These are phyloP conservation scores for Rhodocollybia butyracea DNA, from an alignment of 768 basidiomycete species.

Conservation along the genomic window DNA sequence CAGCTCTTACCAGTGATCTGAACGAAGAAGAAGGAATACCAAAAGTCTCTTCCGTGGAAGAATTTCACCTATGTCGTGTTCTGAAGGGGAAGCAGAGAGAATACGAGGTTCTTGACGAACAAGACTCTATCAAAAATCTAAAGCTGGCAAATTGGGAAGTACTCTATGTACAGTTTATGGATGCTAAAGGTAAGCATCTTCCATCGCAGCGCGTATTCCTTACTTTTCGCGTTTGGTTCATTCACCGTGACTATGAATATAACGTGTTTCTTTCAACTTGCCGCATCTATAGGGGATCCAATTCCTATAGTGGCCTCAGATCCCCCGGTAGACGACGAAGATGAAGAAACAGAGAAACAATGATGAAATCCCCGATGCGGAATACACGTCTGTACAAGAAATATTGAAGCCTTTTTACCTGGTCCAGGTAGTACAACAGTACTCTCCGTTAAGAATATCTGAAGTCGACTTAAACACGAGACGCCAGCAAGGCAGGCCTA, in stretches of 20 bases:
- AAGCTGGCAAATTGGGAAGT: slow-evolving; percentile 62
- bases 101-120: slow-evolving; percentile 51
- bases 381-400: no score
- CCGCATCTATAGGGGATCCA: slow-evolving; percentile 44
- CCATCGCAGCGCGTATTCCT: not conserved
- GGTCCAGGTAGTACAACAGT: no score
- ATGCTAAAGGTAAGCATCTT: slow-evolving; percentile 51
- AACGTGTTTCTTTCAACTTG: not conserved
- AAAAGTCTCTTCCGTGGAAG: slow-evolving; percentile 31
- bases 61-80: slow-evolving; percentile 65
- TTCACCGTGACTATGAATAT: slow-evolving; percentile 8
- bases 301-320: slow-evolving; percentile 57
- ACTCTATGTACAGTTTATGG: slow-evolving; percentile 65
- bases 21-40: slow-evolving; percentile 29
- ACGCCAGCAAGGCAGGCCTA: no score
- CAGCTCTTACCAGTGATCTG: slow-evolving; percentile 54
- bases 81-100: slow-evolving; percentile 44
- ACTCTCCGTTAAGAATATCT: no score
- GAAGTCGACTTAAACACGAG: no score
- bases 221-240: not conserved
- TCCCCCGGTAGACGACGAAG: slow-evolving; percentile 50
- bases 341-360: slow-evolving; percentile 30
- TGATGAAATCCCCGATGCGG: no score
- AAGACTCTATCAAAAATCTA: slow-evolving; percentile 37
- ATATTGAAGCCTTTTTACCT: no score